Percentiles rank a stretch among this genome's conserved stretches.
These are phyloP conservation scores for Eucalyptus fibrosa DNA, from an alignment of 345 rosid genomes.

Conservation along the genomic window DNA sequence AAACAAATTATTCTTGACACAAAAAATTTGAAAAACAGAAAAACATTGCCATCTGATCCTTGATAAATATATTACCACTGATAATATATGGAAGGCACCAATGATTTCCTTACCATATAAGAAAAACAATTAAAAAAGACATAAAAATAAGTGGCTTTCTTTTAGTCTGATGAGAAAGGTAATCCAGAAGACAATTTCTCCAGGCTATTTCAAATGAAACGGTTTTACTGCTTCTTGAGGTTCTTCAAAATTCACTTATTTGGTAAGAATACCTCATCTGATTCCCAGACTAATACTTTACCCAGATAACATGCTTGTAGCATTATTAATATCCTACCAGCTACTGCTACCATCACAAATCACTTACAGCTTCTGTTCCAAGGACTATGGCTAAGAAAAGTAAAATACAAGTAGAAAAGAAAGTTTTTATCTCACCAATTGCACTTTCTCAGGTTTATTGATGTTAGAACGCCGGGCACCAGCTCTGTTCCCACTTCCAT, in stretches of 20 bases:
- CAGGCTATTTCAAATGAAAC: background rate
- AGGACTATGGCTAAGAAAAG: background rate
- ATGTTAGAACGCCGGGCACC: constrained; percentile 72
- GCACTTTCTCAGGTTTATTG: constrained; percentile 92
- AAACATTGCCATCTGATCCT: background rate
- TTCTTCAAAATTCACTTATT: background rate
- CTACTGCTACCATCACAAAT: background rate
- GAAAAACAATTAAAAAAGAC: background rate
- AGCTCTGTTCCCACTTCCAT: constrained; percentile 40
- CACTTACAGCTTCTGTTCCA: background rate
- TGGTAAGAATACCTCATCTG: background rate
- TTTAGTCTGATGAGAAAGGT: background rate
- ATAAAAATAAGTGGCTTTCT: background rate
- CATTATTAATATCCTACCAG: background rate
- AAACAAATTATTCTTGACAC: background rate
- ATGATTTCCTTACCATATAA: background rate
- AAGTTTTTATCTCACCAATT: constrained; percentile 38
- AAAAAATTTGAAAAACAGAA: background rate
- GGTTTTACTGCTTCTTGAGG: background rate
- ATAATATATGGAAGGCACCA: background rate
- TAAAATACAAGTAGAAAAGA: background rate
- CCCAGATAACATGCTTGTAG: background rate
- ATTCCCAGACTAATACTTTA: background rate
- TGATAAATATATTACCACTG: background rate
- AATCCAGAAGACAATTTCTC: background rate